Conservation (phyloP, 2,329 filamentous ascomycete genomes). For the Aspergillus oerlinghausenensis region DNA sequence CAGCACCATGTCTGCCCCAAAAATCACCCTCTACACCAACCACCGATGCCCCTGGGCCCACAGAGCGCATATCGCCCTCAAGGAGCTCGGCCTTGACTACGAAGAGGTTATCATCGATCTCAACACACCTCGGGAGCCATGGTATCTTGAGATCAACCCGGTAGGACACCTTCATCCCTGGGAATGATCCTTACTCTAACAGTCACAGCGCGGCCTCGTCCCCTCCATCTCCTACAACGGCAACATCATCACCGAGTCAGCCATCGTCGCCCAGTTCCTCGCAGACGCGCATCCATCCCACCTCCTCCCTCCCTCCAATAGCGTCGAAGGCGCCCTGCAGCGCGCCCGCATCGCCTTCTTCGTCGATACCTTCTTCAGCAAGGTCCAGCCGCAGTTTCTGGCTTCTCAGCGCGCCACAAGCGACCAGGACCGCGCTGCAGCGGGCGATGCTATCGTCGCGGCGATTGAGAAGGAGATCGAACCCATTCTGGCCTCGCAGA, state of each 20-base stretch:
- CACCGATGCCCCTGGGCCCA: conserved; percentile 69
- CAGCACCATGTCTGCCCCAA: conserved; percentile 32
- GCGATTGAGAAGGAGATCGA: conserved; percentile 67
- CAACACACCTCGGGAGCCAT: conserved; percentile 60
- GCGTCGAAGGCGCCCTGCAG: conserved; percentile 52
- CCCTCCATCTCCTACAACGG: conserved; percentile 65
- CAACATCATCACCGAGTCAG: conserved; percentile 69
- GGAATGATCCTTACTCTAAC: neutral
- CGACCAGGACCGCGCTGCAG: conserved; percentile 48
- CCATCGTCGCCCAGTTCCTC: conserved; percentile 66
- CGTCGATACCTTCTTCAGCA: conserved; percentile 63
- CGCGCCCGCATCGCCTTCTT: conserved; percentile 69
- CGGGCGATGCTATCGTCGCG: conserved; percentile 50
- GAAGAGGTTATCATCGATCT: conserved; percentile 73
- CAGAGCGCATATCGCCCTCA: conserved; percentile 67
- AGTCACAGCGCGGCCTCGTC: conserved; percentile 61
- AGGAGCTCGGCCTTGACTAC: conserved; percentile 61
- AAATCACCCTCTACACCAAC: conserved; percentile 67
- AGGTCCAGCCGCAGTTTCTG: conserved; percentile 50
- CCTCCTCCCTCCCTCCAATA: conserved; percentile 54
- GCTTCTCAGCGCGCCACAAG: conserved; percentile 46
- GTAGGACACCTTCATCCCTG: conserved; percentile 27
- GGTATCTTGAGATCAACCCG: conserved; percentile 74
- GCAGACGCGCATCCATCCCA: conserved; percentile 66
- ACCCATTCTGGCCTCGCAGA: conserved; percentile 56